These are phyloP conservation scores for Lophiotrema nucula DNA, from an alignment of 495 filamentous ascomycete species.

Conservation along the genomic window DNA sequence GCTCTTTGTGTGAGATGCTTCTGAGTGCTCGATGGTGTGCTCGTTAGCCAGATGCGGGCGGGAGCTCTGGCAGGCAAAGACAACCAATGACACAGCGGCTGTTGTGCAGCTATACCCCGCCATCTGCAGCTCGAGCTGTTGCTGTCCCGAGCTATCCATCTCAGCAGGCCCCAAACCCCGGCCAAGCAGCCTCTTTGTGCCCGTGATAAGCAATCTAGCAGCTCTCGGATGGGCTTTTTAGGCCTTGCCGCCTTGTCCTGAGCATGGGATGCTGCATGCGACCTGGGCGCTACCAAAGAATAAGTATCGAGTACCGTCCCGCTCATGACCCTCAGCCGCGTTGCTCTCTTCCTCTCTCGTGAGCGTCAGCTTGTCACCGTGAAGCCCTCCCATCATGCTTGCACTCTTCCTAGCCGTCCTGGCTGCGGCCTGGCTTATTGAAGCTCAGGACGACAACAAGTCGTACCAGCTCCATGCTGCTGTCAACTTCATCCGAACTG, in stretches of 20 bases:
- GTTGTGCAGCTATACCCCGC: conserved; percentile 29
- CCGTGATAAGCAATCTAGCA: conserved; percentile 21
- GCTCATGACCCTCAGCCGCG: conserved; percentile 7
- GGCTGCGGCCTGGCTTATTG: conserved; percentile 27
- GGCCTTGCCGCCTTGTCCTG: conserved; percentile 4
- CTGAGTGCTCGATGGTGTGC: too few relatives aligned
- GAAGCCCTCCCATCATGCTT: conserved; percentile 30
- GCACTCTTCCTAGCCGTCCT: conserved; percentile 32
- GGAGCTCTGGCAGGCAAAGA: too few relatives aligned
- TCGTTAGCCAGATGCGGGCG: too few relatives aligned
- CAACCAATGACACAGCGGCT: too few relatives aligned
- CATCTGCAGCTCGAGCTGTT: conserved; percentile 21
- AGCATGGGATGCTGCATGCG: conserved; percentile 15
- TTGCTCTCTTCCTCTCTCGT: conserved; percentile 4
- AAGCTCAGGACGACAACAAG: conserved; percentile 21
- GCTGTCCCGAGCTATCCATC: conserved; percentile 22
- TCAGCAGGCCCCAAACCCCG: not conserved
- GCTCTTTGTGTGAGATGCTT: too few relatives aligned
- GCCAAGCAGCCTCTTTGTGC: conserved; percentile 30
- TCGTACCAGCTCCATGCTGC: conserved; percentile 58
- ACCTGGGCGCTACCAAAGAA: conserved; percentile 8
- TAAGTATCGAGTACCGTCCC: conserved; percentile 21
- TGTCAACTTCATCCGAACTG: conserved; percentile 71
- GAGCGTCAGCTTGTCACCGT: not conserved
- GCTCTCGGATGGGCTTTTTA: too few relatives aligned